A percentile compares a stretch with the other conserved stretches of the same genome.
phyloP scores from a whole-genome alignment of 345 rosid species.

The Noccaea caerulescens region DNA sequence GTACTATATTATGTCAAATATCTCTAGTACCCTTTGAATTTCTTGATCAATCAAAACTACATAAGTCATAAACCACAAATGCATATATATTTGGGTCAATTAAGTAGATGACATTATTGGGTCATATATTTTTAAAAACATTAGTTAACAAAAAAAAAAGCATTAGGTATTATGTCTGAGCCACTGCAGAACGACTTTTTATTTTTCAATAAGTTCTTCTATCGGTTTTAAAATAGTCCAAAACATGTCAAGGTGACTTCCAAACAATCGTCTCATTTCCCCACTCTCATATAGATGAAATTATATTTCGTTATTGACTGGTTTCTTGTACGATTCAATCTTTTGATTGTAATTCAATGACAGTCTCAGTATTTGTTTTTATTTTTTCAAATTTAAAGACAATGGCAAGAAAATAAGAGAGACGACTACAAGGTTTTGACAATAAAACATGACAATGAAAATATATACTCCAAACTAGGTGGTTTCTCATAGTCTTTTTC shows the following conservation, averaged over 20 bases:
- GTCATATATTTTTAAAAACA: no score
- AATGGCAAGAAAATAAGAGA: neutral
- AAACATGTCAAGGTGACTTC: constrained; percentile 21
- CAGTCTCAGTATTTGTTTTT: neutral
- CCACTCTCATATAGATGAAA: no score
- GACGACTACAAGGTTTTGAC: neutral
- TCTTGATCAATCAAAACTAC: constrained; percentile 27
- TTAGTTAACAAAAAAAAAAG: no score
- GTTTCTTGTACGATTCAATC: constrained; percentile 14
- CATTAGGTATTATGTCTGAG: constrained; percentile 16
- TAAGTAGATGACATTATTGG: no score
- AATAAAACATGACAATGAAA: constrained; percentile 4
- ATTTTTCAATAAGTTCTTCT: constrained; percentile 8
- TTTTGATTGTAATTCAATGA: constrained; percentile 7
- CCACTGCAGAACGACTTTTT: neutral
- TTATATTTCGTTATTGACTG: neutral
- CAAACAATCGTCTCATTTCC: neutral
- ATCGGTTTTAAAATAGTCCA: neutral
- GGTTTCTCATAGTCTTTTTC: neutral
- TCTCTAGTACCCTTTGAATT: constrained; percentile 20
- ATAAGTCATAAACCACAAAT: neutral
- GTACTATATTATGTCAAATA: constrained; percentile 26
- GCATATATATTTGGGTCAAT: no score
- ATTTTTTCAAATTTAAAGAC: neutral
- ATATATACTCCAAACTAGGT: neutral